Percentiles rank a stretch among this genome's conserved stretches.
Evolutionary conservation across 2,329 filamentous ascomycete species (phyloP).

Genomic region (Fusarium cyanostomum): DNA sequence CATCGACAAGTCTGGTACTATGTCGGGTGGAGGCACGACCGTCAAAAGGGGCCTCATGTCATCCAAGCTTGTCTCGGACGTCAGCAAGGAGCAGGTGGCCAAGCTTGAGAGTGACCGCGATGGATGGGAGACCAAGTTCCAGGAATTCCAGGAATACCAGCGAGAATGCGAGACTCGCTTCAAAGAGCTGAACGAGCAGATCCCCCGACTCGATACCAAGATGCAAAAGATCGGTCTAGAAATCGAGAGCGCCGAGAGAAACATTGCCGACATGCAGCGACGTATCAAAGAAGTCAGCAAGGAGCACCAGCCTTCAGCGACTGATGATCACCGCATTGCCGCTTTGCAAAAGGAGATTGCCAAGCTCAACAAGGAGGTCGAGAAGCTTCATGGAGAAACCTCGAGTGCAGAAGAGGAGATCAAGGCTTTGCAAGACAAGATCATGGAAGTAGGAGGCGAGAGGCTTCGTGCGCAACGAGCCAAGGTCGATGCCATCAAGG

Average conservation of each 20-base stretch:
- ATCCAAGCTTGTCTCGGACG: conserved; percentile 89
- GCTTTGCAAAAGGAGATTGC: conserved; percentile 81
- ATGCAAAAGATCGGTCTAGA: conserved; percentile 93
- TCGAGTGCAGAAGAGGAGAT: conserved; percentile 92
- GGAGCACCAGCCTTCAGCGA: conserved; percentile 82
- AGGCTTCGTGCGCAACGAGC: conserved; percentile 89
- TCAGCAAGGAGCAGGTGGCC: conserved; percentile 85
- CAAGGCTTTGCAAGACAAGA: conserved; percentile 91
- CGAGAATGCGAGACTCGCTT: conserved; percentile 79
- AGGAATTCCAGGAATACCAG: conserved; percentile 85
- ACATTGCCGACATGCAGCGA: conserved; percentile 83
- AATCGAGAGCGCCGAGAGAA: conserved; percentile 84
- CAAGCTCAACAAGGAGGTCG: conserved; percentile 79
- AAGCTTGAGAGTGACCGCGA: conserved; percentile 91
- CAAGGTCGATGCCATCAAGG: conserved; percentile 88
- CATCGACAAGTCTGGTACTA: conserved; percentile 97
- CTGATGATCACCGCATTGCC: conserved; percentile 78
- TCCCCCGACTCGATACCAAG: conserved; percentile 86
- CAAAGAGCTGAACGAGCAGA: conserved; percentile 76
- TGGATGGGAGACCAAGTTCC: conserved; percentile 81
- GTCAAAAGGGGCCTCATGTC: conserved; percentile 96
- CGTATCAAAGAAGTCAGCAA: conserved; percentile 85
- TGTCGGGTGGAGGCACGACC: conserved; percentile 94
- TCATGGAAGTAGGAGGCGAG: conserved; percentile 97
- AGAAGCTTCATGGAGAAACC: conserved; percentile 84